A percentile compares a stretch with the other conserved stretches of the same genome.
Evolutionary conservation across 2,329 filamentous ascomycete species (phyloP).

Genomic region (Scedosporium dehoogii): DNA sequence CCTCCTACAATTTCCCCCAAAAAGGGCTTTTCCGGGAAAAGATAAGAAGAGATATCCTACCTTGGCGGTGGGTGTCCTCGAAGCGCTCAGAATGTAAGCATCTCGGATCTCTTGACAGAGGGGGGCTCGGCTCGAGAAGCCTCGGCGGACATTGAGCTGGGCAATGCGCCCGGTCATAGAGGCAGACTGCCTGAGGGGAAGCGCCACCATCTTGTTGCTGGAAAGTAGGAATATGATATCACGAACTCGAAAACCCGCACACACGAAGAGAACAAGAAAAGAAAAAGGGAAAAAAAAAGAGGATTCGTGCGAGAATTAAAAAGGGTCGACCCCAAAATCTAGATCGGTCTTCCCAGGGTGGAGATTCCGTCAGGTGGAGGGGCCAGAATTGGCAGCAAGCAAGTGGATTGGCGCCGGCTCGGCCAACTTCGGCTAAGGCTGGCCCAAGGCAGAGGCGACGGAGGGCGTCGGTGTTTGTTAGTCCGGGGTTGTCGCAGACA

Average conservation of each 20-base stretch:
- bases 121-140: slow-evolving; percentile 35
- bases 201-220: neutral
- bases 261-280: neutral
- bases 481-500: neutral
- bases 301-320: neutral
- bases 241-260: neutral
- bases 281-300: neutral
- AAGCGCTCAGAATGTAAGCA: slow-evolving; percentile 86
- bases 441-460: neutral
- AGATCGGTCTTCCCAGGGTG: neutral
- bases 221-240: neutral
- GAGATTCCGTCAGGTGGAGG: slow-evolving; percentile 3
- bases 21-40: neutral
- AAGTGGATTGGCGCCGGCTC: neutral
- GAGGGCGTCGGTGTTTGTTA: neutral
- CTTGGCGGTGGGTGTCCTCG: slow-evolving; percentile 83
- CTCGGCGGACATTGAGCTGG: neutral
- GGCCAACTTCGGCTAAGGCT: slow-evolving; percentile 6
- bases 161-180: slow-evolving; percentile 19
- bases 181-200: slow-evolving; percentile 27
- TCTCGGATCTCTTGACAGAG: slow-evolving; percentile 64
- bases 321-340: too few relatives aligned
- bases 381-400: neutral
- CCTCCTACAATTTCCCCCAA: neutral
- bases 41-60: slow-evolving; percentile 35